A percentile compares a stretch with the other conserved stretches of the same genome.
phyloP scores from a whole-genome alignment of 768 basidiomycete species.

The Suillus placidus region DNA sequence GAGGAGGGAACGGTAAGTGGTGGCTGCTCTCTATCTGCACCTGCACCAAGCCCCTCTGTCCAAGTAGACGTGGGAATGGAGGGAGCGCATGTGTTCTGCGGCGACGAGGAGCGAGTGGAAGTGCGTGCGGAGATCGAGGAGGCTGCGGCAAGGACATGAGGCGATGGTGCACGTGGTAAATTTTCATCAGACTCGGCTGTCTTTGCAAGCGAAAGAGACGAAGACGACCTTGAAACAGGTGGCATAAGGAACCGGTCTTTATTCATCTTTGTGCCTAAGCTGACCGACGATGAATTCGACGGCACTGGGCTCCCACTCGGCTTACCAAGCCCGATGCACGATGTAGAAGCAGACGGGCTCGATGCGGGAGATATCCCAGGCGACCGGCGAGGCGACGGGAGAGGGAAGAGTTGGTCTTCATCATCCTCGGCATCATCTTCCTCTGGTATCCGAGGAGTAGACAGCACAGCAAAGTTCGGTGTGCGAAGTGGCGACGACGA shows the following conservation, averaged over 20 bases:
- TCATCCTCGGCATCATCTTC: conserved; percentile 53
- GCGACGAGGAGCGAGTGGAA: conserved; percentile 11
- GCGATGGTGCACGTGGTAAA: conserved; percentile 24
- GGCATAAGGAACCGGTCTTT: conserved; percentile 24
- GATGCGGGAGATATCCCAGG: conserved; percentile 45
- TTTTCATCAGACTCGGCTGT: conserved; percentile 19
- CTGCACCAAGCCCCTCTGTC: neutral
- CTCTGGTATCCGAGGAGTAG: conserved; percentile 31
- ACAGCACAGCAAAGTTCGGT: conserved; percentile 5
- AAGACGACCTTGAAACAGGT: conserved; percentile 26
- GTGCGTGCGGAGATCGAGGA: conserved; percentile 29
- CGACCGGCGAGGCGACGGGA: conserved; percentile 60
- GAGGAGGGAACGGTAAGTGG: neutral
- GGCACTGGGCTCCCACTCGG: conserved; percentile 15
- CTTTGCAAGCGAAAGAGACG: conserved; percentile 28
- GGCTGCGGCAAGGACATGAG: conserved; percentile 23
- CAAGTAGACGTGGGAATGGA: neutral
- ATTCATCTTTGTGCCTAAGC: neutral
- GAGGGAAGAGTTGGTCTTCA: conserved; percentile 57
- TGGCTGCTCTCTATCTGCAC: neutral
- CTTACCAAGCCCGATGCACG: conserved; percentile 22
- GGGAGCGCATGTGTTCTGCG: conserved; percentile 14
- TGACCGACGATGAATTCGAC: conserved; percentile 24
- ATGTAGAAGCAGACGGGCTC: conserved; percentile 36
- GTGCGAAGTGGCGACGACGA: conserved; percentile 19